Evolutionary conservation across 345 rosid species (phyloP), one percentile per base, ranked within the genome.

Genomic region (Dipteronia dyeriana): DNA sequence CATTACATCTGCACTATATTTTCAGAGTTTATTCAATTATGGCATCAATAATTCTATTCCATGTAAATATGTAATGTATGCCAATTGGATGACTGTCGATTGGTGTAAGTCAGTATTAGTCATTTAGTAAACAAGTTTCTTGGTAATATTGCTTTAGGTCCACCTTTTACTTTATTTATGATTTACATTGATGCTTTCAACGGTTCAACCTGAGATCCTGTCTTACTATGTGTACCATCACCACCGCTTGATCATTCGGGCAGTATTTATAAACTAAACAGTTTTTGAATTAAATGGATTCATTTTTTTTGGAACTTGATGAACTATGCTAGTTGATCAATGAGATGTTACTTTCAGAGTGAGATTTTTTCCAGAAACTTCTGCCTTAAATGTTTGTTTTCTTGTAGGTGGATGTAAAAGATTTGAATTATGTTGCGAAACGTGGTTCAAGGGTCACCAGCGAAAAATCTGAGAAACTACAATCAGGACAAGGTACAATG

Each of bases 371-470:
- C 19, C 4, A n/a, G 22, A 26, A 71, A 56, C 1, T 23, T 34
- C 38, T 19, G 29, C 3, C 2, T 49, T 70, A n/a, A n/a, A n/a
- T 45, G 39, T 7, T 66, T 78, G 10, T 82, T 19, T 65, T 73
- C 75, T n/a, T 79, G 79, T 78, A 92, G 99, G 86, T 94, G 70
- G 81, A 17, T 16, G 97, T 85, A 10, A 82, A 69, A 51, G 95
- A 93, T 60, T 71, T 91, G 78, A 82, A 80, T 71, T 88, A 80
- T 75, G 91, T 85, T 60, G 70, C 79, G 19, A 88, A 79, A 75
- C 77, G 45, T 67, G 81, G 84, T 70, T 75, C 70, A 17, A 72
- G 54, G 29, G 59, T 75, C 12, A 29, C 69, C 23, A 73, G 39
- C 53, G 79, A 26, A 53, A 75, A 77, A 59, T 34, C 23, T 31